These are phyloP conservation scores for Magnolia kwangsiensis DNA, from an alignment of 164 flowering plant species.

Conservation along the genomic window DNA sequence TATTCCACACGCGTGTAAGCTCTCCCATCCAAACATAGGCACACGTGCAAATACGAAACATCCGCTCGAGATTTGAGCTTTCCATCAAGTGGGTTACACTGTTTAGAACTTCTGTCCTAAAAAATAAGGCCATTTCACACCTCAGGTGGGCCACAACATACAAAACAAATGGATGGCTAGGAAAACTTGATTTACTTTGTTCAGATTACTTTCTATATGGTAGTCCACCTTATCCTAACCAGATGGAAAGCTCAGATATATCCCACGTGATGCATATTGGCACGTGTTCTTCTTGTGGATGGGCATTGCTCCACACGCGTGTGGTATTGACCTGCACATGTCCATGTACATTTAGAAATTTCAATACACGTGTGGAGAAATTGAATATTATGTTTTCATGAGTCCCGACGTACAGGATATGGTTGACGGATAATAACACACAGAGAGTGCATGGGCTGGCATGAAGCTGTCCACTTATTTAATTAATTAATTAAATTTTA, in stretches of 20 bases:
- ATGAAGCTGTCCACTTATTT: not conserved
- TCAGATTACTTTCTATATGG: not conserved
- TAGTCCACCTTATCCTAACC: not conserved
- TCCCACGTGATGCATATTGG: not conserved
- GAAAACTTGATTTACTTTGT: not conserved
- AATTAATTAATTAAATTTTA: no score
- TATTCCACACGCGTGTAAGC: not conserved
- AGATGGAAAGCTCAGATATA: not conserved
- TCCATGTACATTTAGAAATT: not conserved
- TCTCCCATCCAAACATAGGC: not conserved
- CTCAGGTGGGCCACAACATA: not conserved
- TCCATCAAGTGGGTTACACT: not conserved
- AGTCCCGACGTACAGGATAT: not conserved
- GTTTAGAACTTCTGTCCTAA: not conserved
- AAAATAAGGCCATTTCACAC: not conserved
- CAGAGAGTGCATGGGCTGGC: not conserved
- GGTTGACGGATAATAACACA: not conserved
- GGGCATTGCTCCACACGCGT: not conserved
- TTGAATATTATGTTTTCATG: not conserved
- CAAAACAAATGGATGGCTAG: not conserved
- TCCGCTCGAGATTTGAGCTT: not conserved
- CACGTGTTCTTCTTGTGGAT: not conserved
- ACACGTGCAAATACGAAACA: not conserved
- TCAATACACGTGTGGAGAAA: not conserved
- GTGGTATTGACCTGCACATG: not conserved